Conservation (phyloP, 305 asterid genomes). For the Ajuga reptans region DNA sequence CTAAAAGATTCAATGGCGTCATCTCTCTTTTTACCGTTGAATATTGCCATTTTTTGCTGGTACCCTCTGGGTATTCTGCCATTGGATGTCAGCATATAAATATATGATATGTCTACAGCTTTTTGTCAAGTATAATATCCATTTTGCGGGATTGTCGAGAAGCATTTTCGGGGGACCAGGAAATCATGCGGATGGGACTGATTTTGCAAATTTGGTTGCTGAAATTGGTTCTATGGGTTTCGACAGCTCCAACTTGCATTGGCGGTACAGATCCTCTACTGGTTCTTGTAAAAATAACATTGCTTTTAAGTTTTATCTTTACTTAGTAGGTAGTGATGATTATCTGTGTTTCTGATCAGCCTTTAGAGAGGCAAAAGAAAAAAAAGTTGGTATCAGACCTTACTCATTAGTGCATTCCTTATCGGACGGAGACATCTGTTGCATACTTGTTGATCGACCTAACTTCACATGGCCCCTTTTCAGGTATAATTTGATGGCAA, state of each 20-base stretch:
- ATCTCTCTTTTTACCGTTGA: conserved; percentile 4
- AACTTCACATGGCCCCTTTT: conserved; percentile 27
- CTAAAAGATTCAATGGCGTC: conserved; percentile 21
- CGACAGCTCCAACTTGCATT: conserved; percentile 76
- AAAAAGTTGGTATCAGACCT: background rate
- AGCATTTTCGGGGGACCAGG: conserved; percentile 45
- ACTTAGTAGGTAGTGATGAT: background rate
- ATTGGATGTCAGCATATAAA: background rate
- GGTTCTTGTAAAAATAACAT: background rate
- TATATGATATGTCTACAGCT: conserved; percentile 48
- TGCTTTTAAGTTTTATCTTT: background rate
- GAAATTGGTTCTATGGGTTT: conserved; percentile 82
- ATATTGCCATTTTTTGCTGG: background rate
- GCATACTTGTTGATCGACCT: conserved; percentile 21
- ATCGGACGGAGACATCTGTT: conserved; percentile 12
- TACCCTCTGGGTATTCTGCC: conserved; percentile 1
- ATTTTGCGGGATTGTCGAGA: conserved; percentile 83
- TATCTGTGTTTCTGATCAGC: conserved; percentile 8
- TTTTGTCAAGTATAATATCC: conserved; percentile 87
- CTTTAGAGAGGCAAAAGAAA: background rate
- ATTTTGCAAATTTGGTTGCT: conserved; percentile 72
- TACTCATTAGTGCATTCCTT: conserved; percentile 12
- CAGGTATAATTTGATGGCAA: conserved; percentile 99
- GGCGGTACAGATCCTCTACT: conserved; percentile 57
- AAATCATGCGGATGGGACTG: conserved; percentile 51